Base-by-base conservation (phyloP, 306 rosid genomes). In the Prunus kanzakura region DNA sequence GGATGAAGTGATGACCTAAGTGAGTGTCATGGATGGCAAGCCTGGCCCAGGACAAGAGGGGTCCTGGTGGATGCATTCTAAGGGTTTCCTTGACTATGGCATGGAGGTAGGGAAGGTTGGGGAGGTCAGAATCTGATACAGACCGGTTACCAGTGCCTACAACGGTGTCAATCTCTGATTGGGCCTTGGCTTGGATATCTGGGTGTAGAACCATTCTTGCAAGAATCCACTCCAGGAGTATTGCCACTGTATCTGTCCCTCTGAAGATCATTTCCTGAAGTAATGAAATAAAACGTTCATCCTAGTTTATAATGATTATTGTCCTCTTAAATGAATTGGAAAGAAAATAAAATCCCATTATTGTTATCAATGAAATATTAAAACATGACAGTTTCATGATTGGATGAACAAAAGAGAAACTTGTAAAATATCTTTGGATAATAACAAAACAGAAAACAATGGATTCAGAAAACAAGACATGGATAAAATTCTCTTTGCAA, bases 131-230 rank as follows among this genome's bases (percentile, higher is more conserved):
- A 64, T 91, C 89, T 0, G 88, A 75, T 11, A 93, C 87, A 0
- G 49, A 13, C 3, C 67, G 68, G 0, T 52, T 0, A 5, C 69
- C 56, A 0, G 8, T 15, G 27, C 86, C 88, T 0, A 87, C 76
- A 0, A 82, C 77, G 0, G 5, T 0, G 2, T 89, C 92, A 1
- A 93, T 78, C 64, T 93, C 96, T 0, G 56, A 46, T 0, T 88
- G 97, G 0, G 82, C 97, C 22, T 85, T 88, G 8, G 82, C 72
- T 88, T 93, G 98, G 18, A 93, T 80, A 0, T 88, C 87, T 14
- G 91, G 97, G 49, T 93, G 97, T 6, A 91, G 85, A n/a, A 93
- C 83, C 96, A 93, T 93, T 71, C 97, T 80, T 0, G 98, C 97
- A n/a, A 93, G 64, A 45, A 93, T 84, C 98, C 98, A 93, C 19